Conservation (phyloP, 2,329 filamentous ascomycete genomes). For the Diaporthe citrichinensis region DNA sequence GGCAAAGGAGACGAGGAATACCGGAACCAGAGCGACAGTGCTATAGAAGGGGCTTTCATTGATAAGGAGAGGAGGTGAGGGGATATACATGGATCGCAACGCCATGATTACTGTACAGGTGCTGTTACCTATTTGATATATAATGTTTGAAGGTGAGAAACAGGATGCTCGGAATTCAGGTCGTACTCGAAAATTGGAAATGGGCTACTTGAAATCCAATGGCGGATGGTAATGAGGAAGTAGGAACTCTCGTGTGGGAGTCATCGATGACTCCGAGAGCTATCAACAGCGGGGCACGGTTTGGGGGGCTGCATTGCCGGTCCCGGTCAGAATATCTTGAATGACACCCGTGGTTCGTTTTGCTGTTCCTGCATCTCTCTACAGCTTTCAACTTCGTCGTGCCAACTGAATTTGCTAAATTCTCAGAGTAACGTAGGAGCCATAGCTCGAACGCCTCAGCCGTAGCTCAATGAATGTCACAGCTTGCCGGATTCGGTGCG, state of each 20-base stretch:
- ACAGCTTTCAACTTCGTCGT: neutral
- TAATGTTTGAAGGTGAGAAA: neutral
- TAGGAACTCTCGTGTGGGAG: neutral
- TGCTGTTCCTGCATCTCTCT: neutral
- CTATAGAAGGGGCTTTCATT: neutral
- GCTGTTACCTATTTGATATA: neutral
- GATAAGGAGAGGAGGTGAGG: neutral
- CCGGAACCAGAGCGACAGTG: neutral
- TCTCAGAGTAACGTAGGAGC: too few species aligned
- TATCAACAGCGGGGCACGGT: slow-evolving; percentile 18
- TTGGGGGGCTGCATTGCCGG: neutral
- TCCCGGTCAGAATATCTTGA: neutral
- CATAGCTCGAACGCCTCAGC: neutral
- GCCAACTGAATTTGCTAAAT: neutral
- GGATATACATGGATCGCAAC: neutral
- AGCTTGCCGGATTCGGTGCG: neutral
- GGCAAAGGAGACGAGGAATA: neutral
- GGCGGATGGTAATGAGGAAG: neutral
- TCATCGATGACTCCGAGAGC: slow-evolving; percentile 22
- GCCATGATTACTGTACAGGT: neutral
- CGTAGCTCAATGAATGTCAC: neutral
- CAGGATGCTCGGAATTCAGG: neutral
- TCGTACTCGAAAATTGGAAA: neutral
- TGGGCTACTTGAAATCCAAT: neutral
- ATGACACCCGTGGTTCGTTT: neutral